Conservation (phyloP, 1,284 basidiomycete species). For the Sanghuangporus sanghuang region DNA sequence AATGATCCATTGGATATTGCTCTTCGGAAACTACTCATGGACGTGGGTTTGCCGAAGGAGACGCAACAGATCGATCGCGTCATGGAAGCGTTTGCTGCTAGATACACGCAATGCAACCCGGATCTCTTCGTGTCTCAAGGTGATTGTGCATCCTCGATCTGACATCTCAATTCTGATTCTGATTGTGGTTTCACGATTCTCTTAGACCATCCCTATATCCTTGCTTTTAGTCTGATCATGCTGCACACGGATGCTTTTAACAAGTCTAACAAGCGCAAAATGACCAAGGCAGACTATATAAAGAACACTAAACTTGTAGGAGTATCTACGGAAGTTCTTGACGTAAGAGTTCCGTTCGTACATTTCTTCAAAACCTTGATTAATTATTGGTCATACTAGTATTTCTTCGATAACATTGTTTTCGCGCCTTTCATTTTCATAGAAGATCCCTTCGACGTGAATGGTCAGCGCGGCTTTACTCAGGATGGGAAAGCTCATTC, state of each 20-base stretch:
- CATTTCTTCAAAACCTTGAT: background rate
- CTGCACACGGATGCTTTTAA: conserved; percentile 98
- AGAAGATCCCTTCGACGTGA: conserved; percentile 78
- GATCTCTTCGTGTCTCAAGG: conserved; percentile 76
- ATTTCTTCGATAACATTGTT: conserved; percentile 95
- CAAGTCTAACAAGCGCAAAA: conserved; percentile 95
- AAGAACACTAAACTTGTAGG: conserved; percentile 90
- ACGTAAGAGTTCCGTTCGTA: conserved; percentile 46
- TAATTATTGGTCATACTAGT: conserved; percentile 42
- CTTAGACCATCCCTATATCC: conserved; percentile 90
- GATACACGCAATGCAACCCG: conserved; percentile 85
- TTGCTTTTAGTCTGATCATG: conserved; percentile 99
- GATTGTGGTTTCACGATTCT: background rate
- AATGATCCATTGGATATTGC: conserved; percentile 89
- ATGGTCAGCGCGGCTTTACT: conserved; percentile 45
- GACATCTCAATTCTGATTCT: background rate
- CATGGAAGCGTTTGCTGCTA: conserved; percentile 89
- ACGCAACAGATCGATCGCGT: conserved; percentile 99
- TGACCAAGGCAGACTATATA: conserved; percentile 92
- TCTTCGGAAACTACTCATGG: conserved; percentile 86
- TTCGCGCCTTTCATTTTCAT: conserved; percentile 95
- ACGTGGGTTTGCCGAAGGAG: conserved; percentile 87
- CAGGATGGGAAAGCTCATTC: conserved; percentile 35
- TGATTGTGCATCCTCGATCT: conserved; percentile 28
- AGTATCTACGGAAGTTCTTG: conserved; percentile 77